These are phyloP conservation scores for Mortierella hygrophila DNA, from an alignment of 192 early-diverging fungal genomes.

Conservation along the genomic window DNA sequence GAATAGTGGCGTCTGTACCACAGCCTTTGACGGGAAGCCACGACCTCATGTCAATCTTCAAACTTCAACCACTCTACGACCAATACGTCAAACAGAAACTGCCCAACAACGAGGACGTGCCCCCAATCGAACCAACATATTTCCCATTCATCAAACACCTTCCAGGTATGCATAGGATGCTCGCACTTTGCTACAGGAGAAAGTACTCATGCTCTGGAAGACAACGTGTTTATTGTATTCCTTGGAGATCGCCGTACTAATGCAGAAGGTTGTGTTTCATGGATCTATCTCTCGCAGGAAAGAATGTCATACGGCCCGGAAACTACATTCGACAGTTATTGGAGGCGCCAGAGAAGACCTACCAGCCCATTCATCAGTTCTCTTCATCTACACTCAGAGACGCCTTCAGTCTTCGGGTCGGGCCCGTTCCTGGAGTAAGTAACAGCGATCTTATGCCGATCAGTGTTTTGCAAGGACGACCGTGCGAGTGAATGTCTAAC, in stretches of 20 bases:
- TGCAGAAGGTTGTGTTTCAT: background rate
- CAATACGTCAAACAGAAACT: slow-evolving; percentile 44
- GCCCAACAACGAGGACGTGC: slow-evolving; percentile 33
- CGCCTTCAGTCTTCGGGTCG: slow-evolving; percentile 48
- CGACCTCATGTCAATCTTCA: slow-evolving; percentile 54
- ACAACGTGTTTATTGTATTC: background rate
- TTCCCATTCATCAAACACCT: slow-evolving; percentile 51
- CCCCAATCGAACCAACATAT: slow-evolving; percentile 47
- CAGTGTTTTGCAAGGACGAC: background rate
- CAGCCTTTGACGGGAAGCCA: slow-evolving; percentile 47
- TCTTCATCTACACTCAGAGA: slow-evolving; percentile 40
- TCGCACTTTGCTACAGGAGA: background rate
- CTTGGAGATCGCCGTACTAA: background rate
- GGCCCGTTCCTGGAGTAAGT: slow-evolving; percentile 50
- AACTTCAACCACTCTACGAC: slow-evolving; percentile 51
- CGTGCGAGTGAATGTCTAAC: too few species aligned
- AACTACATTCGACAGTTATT: slow-evolving; percentile 47
- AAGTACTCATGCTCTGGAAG: too few species aligned
- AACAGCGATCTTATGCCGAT: background rate
- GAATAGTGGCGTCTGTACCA: slow-evolving; percentile 27
- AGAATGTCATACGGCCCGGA: slow-evolving; percentile 48
- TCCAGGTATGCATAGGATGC: slow-evolving; percentile 23
- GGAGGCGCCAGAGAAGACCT: slow-evolving; percentile 50
- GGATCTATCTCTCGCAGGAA: slow-evolving; percentile 25
- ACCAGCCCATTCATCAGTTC: slow-evolving; percentile 47